These are phyloP conservation scores for Corymbia calophylla DNA, from an alignment of 441 rosid genomes.

Conservation along the genomic window DNA sequence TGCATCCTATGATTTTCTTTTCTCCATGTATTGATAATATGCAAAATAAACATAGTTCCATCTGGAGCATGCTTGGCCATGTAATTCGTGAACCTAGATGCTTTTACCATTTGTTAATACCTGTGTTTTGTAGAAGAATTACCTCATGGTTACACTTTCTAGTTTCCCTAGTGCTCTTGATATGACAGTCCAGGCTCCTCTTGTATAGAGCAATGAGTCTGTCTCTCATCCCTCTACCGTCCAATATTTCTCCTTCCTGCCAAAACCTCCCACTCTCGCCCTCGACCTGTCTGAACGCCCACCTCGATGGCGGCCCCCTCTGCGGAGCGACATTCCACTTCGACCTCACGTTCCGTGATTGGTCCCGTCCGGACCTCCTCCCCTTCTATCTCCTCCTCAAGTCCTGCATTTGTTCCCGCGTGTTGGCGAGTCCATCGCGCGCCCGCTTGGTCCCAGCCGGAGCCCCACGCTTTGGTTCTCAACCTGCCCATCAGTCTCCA, in stretches of 20 bases:
- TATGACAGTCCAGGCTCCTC: not conserved
- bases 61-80: not conserved
- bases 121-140: not conserved
- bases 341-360: conserved; percentile 28
- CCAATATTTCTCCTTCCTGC: not conserved
- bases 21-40: not conserved
- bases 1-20: not conserved
- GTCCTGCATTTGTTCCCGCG: not conserved
- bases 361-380: not conserved
- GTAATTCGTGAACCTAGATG: not conserved
- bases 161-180: not conserved
- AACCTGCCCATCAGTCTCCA: not conserved
- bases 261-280: not conserved
- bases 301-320: conserved; percentile 39
- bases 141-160: not conserved
- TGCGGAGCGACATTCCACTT: conserved; percentile 39
- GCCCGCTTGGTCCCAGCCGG: not conserved
- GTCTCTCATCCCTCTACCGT: not conserved
- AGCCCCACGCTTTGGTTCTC: not conserved
- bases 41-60: not conserved
- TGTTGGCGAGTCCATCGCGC: not conserved
- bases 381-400: not conserved
- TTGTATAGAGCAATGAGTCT: not conserved
- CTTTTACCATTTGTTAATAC: not conserved
- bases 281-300: conserved; percentile 23